These are phyloP conservation scores for Middelhovenomyces tepae DNA, from an alignment of 805 yeast genomes.

Conservation along the genomic window DNA sequence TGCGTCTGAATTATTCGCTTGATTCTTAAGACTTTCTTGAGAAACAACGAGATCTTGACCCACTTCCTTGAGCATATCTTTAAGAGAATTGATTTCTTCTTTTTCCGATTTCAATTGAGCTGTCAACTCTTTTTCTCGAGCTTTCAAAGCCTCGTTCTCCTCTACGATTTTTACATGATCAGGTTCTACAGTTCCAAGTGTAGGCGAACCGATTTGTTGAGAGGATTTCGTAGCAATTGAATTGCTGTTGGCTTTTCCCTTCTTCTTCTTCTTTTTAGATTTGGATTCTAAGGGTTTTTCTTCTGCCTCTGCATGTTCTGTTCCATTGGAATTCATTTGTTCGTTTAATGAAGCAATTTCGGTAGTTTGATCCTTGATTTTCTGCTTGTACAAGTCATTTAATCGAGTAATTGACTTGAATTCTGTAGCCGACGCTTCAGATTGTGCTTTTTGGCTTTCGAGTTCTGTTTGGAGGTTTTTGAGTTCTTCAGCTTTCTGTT, in stretches of 20 bases:
- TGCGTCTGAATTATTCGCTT: background rate
- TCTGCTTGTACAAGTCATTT: too few species aligned
- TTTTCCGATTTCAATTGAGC: conserved; percentile 7
- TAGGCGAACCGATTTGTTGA: background rate
- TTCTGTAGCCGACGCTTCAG: background rate
- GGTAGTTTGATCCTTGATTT: too few species aligned
- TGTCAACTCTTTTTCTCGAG: conserved; percentile 8
- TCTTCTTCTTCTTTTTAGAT: background rate
- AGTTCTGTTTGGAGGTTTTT: conserved; percentile 9
- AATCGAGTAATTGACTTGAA: too few species aligned
- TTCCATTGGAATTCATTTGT: conserved; percentile 1
- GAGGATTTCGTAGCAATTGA: too few species aligned
- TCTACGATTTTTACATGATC: background rate
- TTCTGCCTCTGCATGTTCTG: background rate
- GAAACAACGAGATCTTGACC: conserved; percentile 76
- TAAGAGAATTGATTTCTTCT: conserved; percentile 60
- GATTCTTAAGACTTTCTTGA: conserved; percentile 45
- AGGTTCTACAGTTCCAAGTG: background rate
- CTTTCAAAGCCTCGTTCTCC: conserved; percentile 4
- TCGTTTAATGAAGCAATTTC: too few species aligned
- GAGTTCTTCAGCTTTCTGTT: conserved; percentile 7
- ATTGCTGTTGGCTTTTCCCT: conserved; percentile 1
- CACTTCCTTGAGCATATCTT: conserved; percentile 66
- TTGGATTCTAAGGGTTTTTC: background rate
- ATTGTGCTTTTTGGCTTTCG: conserved; percentile 3